Conservation (phyloP, 2,329 filamentous ascomycete species). For the Apiospora saccharicola region DNA sequence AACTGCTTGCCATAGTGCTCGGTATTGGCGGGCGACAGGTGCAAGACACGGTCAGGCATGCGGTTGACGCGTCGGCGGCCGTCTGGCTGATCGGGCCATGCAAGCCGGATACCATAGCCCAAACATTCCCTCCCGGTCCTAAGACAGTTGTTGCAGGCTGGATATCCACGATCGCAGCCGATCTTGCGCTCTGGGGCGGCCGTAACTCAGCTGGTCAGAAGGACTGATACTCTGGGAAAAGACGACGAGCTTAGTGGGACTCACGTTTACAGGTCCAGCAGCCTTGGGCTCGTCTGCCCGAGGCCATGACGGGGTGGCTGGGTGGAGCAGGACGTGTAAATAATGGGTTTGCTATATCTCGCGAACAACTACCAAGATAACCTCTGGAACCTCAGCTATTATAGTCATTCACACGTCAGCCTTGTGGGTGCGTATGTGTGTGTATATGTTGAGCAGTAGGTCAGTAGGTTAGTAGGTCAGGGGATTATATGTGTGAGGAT, state of each 20-base stretch:
- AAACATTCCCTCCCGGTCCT: constrained; percentile 50
- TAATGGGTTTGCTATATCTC: neutral
- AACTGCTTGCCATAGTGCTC: constrained; percentile 47
- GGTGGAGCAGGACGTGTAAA: constrained; percentile 13
- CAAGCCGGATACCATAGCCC: constrained; percentile 54
- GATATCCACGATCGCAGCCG: constrained; percentile 53
- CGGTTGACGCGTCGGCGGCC: constrained; percentile 46
- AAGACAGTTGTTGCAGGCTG: constrained; percentile 53
- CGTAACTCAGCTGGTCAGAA: neutral
- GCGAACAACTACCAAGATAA: constrained; percentile 13
- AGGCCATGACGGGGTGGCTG: constrained; percentile 23
- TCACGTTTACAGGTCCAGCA: constrained; percentile 55
- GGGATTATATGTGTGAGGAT: neutral
- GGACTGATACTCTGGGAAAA: constrained; percentile 22
- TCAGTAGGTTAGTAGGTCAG: neutral
- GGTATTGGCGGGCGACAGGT: constrained; percentile 37
- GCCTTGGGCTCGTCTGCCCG: constrained; percentile 44
- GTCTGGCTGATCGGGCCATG: constrained; percentile 56
- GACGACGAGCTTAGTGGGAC: constrained; percentile 29
- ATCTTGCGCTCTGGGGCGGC: constrained; percentile 51
- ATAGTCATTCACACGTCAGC: constrained; percentile 1
- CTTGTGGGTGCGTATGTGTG: neutral
- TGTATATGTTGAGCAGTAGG: neutral
- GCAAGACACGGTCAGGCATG: constrained; percentile 42
- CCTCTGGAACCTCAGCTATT: neutral